Conservation (phyloP, 495 filamentous ascomycete species). For the Corynascus novoguineensis region DNA sequence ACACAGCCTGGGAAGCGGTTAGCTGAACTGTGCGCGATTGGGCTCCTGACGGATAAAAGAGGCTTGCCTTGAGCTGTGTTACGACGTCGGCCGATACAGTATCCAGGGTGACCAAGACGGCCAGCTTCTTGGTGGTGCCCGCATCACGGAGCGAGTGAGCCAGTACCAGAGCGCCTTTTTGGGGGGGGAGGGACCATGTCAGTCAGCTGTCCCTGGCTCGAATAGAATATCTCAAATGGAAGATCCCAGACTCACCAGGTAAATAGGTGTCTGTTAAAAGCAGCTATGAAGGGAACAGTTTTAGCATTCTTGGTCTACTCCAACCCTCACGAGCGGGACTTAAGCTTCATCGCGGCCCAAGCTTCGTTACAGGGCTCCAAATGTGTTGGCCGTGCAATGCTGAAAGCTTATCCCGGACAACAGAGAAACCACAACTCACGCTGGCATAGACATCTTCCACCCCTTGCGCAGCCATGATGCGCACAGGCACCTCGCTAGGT, state of each 20-base stretch:
- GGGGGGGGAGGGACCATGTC: no score
- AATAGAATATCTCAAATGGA: constrained; percentile 17
- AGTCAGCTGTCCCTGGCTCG: constrained; percentile 5
- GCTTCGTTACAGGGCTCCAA: no score
- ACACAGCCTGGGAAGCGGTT: constrained; percentile 57
- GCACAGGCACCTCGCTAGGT: constrained; percentile 18
- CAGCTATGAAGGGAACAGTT: constrained; percentile 50
- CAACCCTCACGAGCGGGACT: no score
- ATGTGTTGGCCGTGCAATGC: no score
- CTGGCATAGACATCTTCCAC: constrained; percentile 54
- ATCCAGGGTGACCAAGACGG: constrained; percentile 74
- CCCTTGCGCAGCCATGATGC: constrained; percentile 26
- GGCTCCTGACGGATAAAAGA: neutral
- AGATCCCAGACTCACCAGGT: constrained; percentile 59
- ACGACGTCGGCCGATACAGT: constrained; percentile 66
- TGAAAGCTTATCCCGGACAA: neutral
- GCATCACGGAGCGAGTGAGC: constrained; percentile 93
- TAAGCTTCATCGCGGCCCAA: no score
- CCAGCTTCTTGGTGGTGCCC: constrained; percentile 79
- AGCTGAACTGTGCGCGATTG: neutral
- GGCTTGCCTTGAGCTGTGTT: constrained; percentile 61
- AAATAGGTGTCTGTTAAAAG: constrained; percentile 86
- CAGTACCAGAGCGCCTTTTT: constrained; percentile 87
- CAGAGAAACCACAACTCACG: constrained; percentile 32
- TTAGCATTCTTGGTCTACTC: constrained; percentile 26